Evolutionary conservation across 192 early-diverging fungal species (phyloP).

Genomic region (Coemansia sp.): DNA sequence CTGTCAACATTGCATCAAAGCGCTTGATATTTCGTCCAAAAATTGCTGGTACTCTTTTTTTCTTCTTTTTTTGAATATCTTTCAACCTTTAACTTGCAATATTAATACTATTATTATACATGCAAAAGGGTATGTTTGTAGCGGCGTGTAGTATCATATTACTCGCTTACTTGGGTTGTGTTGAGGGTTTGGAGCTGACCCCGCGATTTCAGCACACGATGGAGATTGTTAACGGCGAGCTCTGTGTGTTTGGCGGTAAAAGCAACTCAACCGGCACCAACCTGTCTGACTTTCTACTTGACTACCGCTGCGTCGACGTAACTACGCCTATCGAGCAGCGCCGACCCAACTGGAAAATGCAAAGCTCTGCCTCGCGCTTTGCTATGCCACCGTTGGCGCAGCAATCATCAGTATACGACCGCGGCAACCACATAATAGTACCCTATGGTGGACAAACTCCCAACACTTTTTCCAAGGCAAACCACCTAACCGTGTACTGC

Average conservation of each 20-base stretch:
- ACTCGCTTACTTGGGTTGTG: background rate
- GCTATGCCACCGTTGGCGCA: constrained; percentile 49
- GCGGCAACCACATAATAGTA: constrained; percentile 32
- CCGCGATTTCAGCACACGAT: constrained; percentile 47
- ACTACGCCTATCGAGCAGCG: constrained; percentile 26
- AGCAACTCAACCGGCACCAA: constrained; percentile 5
- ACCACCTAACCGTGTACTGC: constrained; percentile 31
- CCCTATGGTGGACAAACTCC: constrained; percentile 43
- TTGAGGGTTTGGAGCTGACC: constrained; percentile 5
- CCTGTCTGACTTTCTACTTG: constrained; percentile 26
- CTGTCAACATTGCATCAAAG: too few species aligned
- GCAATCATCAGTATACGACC: constrained; percentile 43
- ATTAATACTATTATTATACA: too few species aligned
- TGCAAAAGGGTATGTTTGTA: background rate
- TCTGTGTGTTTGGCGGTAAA: constrained; percentile 48
- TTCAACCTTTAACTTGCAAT: too few species aligned
- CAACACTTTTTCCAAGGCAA: constrained; percentile 26
- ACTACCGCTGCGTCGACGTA: constrained; percentile 40
- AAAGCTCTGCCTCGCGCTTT: constrained; percentile 43
- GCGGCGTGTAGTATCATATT: constrained; percentile 3
- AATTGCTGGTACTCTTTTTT: too few species aligned
- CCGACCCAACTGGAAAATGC: constrained; percentile 26
- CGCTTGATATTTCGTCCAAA: too few species aligned
- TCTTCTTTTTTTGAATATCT: too few species aligned
- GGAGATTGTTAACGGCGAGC: constrained; percentile 41